A percentile compares a stretch with the other conserved stretches of the same genome.
phyloP scores from a whole-genome alignment of 106 monocot genomes.

The Alisma plantagoaquatica region DNA sequence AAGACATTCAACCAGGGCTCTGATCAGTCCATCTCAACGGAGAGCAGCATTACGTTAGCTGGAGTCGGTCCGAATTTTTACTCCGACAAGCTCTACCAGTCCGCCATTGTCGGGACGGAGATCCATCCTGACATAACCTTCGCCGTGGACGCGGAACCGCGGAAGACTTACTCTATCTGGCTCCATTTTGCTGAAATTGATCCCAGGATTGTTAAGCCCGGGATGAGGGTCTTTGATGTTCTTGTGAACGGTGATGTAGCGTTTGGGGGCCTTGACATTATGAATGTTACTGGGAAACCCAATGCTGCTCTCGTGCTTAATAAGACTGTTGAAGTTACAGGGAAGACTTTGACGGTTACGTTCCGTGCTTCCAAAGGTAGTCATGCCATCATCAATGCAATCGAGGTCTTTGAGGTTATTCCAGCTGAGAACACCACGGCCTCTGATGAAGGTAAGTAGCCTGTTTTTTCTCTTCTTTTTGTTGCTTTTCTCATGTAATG shows the following conservation, averaged over 20 bases:
- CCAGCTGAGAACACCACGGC: conserved; percentile 56
- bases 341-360: conserved; percentile 54
- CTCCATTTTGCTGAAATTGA: conserved; percentile 98
- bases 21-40: conserved; percentile 67
- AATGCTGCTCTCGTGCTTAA: conserved; percentile 80
- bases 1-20: conserved; percentile 41
- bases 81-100: conserved; percentile 67
- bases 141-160: conserved; percentile 72
- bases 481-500: not conserved
- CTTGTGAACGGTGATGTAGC: conserved; percentile 61
- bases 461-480: not conserved
- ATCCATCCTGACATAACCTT: conserved; percentile 51
- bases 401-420: conserved; percentile 89
- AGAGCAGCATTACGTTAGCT: conserved; percentile 43
- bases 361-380: conserved; percentile 52
- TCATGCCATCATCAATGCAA: conserved; percentile 73
- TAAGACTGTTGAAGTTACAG: conserved; percentile 43
- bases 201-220: conserved; percentile 29
- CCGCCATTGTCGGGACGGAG: conserved; percentile 73
- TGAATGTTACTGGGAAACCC: conserved; percentile 38
- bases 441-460: conserved; percentile 58
- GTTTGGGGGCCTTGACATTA: conserved; percentile 64
- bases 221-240: conserved; percentile 77
- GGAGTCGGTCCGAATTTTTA: conserved; percentile 73
- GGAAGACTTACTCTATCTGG: conserved; percentile 89